Evolutionary conservation across 148 eudicot genomes (phyloP), one percentile per base, ranked within the genome.

Genomic region (Silene conica): DNA sequence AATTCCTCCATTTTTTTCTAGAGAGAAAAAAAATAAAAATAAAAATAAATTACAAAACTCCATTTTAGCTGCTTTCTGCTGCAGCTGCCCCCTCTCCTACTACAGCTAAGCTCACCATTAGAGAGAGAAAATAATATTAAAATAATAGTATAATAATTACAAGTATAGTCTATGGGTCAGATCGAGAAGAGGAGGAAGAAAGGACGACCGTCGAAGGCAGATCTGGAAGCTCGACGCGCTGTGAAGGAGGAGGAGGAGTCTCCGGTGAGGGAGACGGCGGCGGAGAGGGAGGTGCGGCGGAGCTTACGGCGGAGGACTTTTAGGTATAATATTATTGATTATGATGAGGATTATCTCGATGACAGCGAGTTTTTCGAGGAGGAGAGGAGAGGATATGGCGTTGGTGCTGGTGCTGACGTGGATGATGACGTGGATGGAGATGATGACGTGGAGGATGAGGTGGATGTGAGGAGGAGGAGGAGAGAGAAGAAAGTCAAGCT

Each of bases 101-200:
- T 20, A 19, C 23, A 59, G 63, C 63, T 59, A 59, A 19, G 23
- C 63, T 20, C 11, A 19, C 8, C 43, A 60, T 26, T 73, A 54
- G 77, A 74, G 74, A 80, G 82, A 79, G 74, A 68, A 60, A 57
- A 25, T 12, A 12, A 41, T n/a, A 50, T 12, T 50, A 41, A 74
- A 73, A 22, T 72, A 70, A 77, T 52, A 64, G 63, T 69, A 76
- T 69, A 76, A 70, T 59, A 78, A 73, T 72, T 72, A 38, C 8
- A 0, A 38, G 8, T 38, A 38, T 38, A 38, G 8, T 38, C 43
- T 38, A 91, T 89, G 93, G 89, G 78, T 28, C 89, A 88, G 90
- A 88, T 86, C 88, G 87, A 86, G 85, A 86, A 73, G 90, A 80
- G 84, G 88, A 89, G 81, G 89, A 91, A 86, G 92, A 89, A 87